Conservation (phyloP, 202 grass and related monocot species). For the Zoysia matrella region DNA sequence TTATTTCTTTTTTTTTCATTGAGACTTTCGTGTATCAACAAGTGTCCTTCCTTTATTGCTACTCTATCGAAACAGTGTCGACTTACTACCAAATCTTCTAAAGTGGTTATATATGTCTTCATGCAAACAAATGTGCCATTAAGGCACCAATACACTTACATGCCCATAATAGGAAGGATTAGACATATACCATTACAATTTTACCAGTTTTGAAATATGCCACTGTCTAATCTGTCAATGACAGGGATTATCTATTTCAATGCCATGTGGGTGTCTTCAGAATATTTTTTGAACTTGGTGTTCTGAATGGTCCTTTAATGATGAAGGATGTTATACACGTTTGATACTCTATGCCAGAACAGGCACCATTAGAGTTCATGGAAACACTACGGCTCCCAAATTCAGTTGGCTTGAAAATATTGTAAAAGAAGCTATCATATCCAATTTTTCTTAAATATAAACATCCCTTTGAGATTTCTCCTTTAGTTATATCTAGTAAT, state of each 20-base stretch:
- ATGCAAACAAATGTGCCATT: conserved; percentile 46
- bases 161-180: conserved; percentile 27
- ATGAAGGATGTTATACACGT: neutral
- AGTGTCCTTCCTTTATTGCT: conserved; percentile 48
- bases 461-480: too few relatives aligned
- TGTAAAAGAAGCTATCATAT: too few relatives aligned
- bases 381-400: neutral
- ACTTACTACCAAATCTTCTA: conserved; percentile 56
- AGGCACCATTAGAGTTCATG: neutral
- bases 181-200: conserved; percentile 11
- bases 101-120: conserved; percentile 46
- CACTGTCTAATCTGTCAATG: too few relatives aligned
- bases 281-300: neutral
- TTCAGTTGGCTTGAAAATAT: neutral
- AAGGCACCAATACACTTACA: conserved; percentile 31
- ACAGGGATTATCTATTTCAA: too few relatives aligned
- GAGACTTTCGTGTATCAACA: conserved; percentile 42
- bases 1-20: neutral
- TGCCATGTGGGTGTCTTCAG: too few relatives aligned
- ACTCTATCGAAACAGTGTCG: conserved; percentile 54
- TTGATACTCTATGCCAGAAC: neutral
- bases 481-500: neutral
- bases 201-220: neutral
- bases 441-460: too few relatives aligned
- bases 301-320: neutral